Percentiles rank a stretch among this genome's conserved stretches.
These are phyloP conservation scores for Pseudonitzschia delicatissima DNA, from an alignment of 108 stramenopile species.

Conservation along the genomic window DNA sequence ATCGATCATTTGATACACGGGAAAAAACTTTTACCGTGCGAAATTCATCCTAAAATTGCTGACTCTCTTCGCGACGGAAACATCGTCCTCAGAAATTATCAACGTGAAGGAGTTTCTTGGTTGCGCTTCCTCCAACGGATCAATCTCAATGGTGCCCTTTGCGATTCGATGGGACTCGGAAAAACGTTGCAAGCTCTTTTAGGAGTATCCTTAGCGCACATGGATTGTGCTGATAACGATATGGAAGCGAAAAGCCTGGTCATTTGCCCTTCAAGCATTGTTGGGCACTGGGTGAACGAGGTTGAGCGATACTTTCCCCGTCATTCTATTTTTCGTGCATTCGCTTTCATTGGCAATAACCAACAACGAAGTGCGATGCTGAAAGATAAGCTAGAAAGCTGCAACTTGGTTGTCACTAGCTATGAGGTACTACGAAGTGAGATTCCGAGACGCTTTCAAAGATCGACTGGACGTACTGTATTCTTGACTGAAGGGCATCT, in stretches of 20 bases:
- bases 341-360: slow-evolving; percentile 42
- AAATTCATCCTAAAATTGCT: slow-evolving; percentile 41
- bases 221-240: not conserved
- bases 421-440: slow-evolving; percentile 73
- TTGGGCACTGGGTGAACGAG: slow-evolving; percentile 84
- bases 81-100: slow-evolving; percentile 67
- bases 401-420: slow-evolving; percentile 87
- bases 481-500: slow-evolving; percentile 96
- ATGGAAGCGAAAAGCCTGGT: slow-evolving; percentile 44
- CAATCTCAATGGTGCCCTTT: slow-evolving; percentile 75
- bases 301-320: slow-evolving; percentile 62
- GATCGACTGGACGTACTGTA: slow-evolving; percentile 67
- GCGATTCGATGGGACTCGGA: slow-evolving; percentile 89
- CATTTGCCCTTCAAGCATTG: slow-evolving; percentile 82
- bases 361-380: slow-evolving; percentile 33
- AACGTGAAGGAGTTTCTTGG: slow-evolving; percentile 87
- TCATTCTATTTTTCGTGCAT: slow-evolving; percentile 41
- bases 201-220: slow-evolving; percentile 61
- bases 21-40: slow-evolving; percentile 64
- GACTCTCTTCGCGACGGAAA: slow-evolving; percentile 35
- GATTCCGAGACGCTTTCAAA: slow-evolving; percentile 46
- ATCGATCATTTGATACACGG: slow-evolving; percentile 87
- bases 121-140: slow-evolving; percentile 75
- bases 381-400: slow-evolving; percentile 20
- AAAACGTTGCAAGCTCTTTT: slow-evolving; percentile 81